Percentiles rank a stretch among this genome's conserved stretches.
These are phyloP conservation scores for Diddensiella caesifluorescens DNA, from an alignment of 805 yeast genomes.

Conservation along the genomic window DNA sequence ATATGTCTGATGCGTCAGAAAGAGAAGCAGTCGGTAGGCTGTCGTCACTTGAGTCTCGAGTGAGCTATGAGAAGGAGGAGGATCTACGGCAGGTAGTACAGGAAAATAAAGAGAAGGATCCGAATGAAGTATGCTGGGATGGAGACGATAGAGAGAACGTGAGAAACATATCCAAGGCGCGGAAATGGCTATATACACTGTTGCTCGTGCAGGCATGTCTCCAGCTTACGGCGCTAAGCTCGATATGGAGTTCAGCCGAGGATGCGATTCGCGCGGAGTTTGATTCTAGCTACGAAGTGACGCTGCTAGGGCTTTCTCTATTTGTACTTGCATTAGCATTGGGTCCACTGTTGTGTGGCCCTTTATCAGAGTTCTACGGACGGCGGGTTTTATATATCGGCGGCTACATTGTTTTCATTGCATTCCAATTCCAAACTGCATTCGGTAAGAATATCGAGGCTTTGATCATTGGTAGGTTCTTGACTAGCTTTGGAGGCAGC, in stretches of 20 bases:
- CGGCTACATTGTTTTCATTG: slow-evolving; percentile 42
- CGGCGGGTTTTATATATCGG: slow-evolving; percentile 56
- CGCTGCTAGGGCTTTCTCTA: slow-evolving; percentile 45
- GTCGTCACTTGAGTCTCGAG: too few species aligned
- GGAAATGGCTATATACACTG: slow-evolving; percentile 38
- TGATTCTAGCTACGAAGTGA: slow-evolving; percentile 40
- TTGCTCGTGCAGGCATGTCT: slow-evolving; percentile 23
- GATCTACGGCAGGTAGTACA: too few species aligned
- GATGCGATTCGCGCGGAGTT: slow-evolving; percentile 36
- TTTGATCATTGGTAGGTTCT: slow-evolving; percentile 58
- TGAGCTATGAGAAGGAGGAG: too few species aligned
- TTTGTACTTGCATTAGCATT: slow-evolving; percentile 58
- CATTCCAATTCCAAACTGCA: slow-evolving; percentile 49
- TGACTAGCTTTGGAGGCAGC: slow-evolving; percentile 70
- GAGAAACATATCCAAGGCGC: slow-evolving; percentile 27
- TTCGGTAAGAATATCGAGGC: slow-evolving; percentile 30
- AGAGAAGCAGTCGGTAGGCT: too few species aligned
- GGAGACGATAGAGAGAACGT: slow-evolving; percentile 37
- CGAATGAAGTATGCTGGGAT: slow-evolving; percentile 21
- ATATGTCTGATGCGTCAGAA: too few species aligned
- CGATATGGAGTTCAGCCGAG: slow-evolving; percentile 44
- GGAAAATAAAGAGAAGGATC: slow-evolving; percentile 9
- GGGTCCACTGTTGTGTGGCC: slow-evolving; percentile 61
- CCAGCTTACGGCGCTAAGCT: slow-evolving; percentile 42
- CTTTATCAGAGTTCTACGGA: slow-evolving; percentile 66